Evolutionary conservation across 441 rosid genomes (phyloP).

Genomic region (Omphalea diandra): DNA sequence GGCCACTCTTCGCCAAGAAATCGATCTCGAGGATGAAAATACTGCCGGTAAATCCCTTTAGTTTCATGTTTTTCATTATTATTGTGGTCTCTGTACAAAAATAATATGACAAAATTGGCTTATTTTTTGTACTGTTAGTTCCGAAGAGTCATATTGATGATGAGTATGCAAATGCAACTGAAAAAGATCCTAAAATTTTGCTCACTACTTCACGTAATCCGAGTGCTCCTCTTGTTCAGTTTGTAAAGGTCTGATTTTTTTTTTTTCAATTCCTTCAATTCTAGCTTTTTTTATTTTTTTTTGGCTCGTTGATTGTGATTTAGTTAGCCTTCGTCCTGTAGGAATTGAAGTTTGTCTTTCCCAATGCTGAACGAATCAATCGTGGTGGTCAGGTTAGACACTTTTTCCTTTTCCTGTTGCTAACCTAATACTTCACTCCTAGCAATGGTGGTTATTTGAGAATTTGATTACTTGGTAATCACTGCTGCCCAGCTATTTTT

Average conservation of each 20-base stretch:
- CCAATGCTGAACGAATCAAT: conserved; percentile 75
- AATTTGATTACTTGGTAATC: not conserved
- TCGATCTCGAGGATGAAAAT: conserved; percentile 75
- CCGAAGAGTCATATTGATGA: conserved; percentile 84
- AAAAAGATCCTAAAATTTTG: conserved; percentile 75
- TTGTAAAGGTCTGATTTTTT: conserved; percentile 53
- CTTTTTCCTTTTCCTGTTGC: not conserved
- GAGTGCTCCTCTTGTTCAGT: conserved; percentile 76
- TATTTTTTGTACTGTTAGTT: conserved; percentile 42
- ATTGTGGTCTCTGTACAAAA: too few relatives aligned
- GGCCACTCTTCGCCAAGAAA: conserved; percentile 71
- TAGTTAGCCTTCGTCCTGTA: too few relatives aligned
- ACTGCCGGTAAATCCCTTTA: conserved; percentile 68
- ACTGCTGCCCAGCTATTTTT: too few relatives aligned
- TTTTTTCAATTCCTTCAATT: not conserved
- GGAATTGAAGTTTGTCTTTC: conserved; percentile 87
- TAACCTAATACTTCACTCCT: not conserved
- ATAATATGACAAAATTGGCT: not conserved
- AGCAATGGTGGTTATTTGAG: not conserved
- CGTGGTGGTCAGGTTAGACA: conserved; percentile 85
- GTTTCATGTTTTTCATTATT: too few relatives aligned
- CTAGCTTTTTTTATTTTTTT: too few relatives aligned
- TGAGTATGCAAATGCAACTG: conserved; percentile 78
- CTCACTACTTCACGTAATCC: conserved; percentile 87
- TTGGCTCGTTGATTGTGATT: too few relatives aligned